These are phyloP conservation scores for Apocynum venetum DNA, from an alignment of 257 asterid genomes.

Conservation along the genomic window DNA sequence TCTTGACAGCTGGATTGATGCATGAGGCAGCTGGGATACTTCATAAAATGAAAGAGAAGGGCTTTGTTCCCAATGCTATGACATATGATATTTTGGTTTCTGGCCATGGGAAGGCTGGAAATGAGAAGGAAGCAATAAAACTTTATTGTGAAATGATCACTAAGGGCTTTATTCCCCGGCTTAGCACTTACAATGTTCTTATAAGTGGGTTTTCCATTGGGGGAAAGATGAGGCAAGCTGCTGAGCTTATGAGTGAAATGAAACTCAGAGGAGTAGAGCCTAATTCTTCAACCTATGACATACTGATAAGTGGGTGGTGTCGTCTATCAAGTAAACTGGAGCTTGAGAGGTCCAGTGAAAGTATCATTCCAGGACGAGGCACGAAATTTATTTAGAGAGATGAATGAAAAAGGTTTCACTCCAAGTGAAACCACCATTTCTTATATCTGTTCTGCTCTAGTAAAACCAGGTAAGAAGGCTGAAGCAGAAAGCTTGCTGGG, in stretches of 20 bases:
- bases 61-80: conserved; percentile 52
- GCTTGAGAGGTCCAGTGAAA: conserved; percentile 45
- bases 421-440: conserved; percentile 64
- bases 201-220: conserved; percentile 64
- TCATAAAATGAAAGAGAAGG: conserved; percentile 53
- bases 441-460: conserved; percentile 54
- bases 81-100: conserved; percentile 68
- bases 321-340: conserved; percentile 38
- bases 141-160: conserved; percentile 89
- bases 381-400: conserved; percentile 56
- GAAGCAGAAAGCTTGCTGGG: conserved; percentile 61
- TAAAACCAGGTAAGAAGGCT: conserved; percentile 67
- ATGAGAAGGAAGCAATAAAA: conserved; percentile 70
- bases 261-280: conserved; percentile 58
- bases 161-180: conserved; percentile 70
- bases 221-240: conserved; percentile 87
- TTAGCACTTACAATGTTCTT: conserved; percentile 71
- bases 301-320: conserved; percentile 82
- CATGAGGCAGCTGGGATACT: conserved; percentile 43
- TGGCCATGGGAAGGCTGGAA: conserved; percentile 67
- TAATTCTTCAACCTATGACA: conserved; percentile 77
- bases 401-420: conserved; percentile 59
- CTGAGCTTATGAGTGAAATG: conserved; percentile 87
- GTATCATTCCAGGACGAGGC: conserved; percentile 56
- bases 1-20: conserved; percentile 49